These are phyloP conservation scores for Phialemoniopsis sp. DNA, from an alignment of 2,329 filamentous ascomycete species.

Conservation along the genomic window DNA sequence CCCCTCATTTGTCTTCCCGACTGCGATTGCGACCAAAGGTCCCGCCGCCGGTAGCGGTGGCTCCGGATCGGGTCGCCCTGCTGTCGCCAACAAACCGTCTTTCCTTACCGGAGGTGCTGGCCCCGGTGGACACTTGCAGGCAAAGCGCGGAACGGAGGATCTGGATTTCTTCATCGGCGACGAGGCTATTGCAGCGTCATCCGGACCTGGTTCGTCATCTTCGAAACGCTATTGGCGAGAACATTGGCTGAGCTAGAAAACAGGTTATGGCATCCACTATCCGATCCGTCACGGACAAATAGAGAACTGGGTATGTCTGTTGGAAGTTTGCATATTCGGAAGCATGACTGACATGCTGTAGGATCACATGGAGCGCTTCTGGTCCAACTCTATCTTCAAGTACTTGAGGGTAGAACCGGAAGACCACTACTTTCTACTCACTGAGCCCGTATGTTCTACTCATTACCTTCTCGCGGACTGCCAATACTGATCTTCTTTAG, in stretches of 20 bases:
- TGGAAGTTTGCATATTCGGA: not conserved
- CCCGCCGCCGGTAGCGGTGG: slow-evolving; percentile 65
- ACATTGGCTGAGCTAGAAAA: slow-evolving; percentile 7
- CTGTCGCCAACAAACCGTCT: slow-evolving; percentile 90
- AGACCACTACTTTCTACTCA: slow-evolving; percentile 97
- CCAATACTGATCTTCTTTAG: slow-evolving; percentile 34
- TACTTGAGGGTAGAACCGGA: slow-evolving; percentile 97
- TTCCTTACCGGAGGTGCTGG: slow-evolving; percentile 91
- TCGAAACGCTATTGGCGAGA: slow-evolving; percentile 2
- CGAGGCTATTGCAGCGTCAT: slow-evolving; percentile 80
- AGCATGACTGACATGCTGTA: slow-evolving; percentile 31
- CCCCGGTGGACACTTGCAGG: slow-evolving; percentile 74
- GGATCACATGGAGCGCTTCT: slow-evolving; percentile 99
- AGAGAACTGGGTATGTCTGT: slow-evolving; percentile 82
- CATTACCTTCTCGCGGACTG: not conserved
- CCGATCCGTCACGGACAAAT: slow-evolving; percentile 97
- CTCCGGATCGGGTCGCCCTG: slow-evolving; percentile 81
- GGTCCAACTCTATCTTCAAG: slow-evolving; percentile 99
- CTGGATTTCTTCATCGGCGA: slow-evolving; percentile 99
- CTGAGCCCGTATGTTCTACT: slow-evolving; percentile 71
- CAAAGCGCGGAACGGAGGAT: slow-evolving; percentile 94
- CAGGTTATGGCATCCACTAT: slow-evolving; percentile 94
- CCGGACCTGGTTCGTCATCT: slow-evolving; percentile 65
- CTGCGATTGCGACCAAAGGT: slow-evolving; percentile 94
- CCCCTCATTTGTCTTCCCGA: slow-evolving; percentile 98